Percentiles rank a stretch among this genome's conserved stretches.
phyloP scores from a whole-genome alignment of 352 stramenopile genomes.

The Bremia lactucae region DNA sequence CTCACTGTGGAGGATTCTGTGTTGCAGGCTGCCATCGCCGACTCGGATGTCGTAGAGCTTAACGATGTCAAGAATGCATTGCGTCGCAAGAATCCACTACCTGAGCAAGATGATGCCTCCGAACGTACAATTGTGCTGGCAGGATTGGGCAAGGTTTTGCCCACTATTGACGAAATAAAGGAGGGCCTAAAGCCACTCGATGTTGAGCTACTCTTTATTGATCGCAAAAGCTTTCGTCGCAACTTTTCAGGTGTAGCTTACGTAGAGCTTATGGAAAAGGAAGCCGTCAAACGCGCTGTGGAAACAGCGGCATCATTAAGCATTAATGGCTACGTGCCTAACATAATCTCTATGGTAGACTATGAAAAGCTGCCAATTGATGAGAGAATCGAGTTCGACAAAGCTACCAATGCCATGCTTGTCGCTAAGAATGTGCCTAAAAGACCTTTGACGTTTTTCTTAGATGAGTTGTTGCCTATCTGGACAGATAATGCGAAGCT shows the following conservation, averaged over 20 bases:
- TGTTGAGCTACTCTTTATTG: constrained; percentile 58
- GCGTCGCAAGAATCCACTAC: constrained; percentile 60
- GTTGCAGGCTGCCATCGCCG: constrained; percentile 52
- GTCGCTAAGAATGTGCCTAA: constrained; percentile 71
- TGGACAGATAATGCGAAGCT: constrained; percentile 60
- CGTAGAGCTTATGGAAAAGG: constrained; percentile 62
- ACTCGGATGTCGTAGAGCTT: constrained; percentile 71
- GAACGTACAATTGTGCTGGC: constrained; percentile 64
- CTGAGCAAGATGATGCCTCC: constrained; percentile 46
- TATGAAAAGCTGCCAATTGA: constrained; percentile 60
- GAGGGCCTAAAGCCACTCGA: constrained; percentile 40
- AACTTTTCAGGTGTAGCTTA: constrained; percentile 64
- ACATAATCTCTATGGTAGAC: constrained; percentile 35
- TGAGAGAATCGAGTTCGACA: constrained; percentile 75
- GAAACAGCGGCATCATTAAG: constrained; percentile 36
- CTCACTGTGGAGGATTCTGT: constrained; percentile 67
- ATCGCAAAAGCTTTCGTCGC: constrained; percentile 59
- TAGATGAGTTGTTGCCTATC: constrained; percentile 58
- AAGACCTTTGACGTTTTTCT: constrained; percentile 59
- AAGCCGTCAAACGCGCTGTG: constrained; percentile 38
- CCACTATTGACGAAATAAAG: constrained; percentile 78
- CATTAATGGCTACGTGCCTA: constrained; percentile 52
- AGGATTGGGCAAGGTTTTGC: constrained; percentile 43
- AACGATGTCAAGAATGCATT: constrained; percentile 68
- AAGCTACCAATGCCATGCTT: constrained; percentile 70